phyloP scores from a whole-genome alignment of 2,329 filamentous ascomycete genomes.

The Xylaria sp. region DNA sequence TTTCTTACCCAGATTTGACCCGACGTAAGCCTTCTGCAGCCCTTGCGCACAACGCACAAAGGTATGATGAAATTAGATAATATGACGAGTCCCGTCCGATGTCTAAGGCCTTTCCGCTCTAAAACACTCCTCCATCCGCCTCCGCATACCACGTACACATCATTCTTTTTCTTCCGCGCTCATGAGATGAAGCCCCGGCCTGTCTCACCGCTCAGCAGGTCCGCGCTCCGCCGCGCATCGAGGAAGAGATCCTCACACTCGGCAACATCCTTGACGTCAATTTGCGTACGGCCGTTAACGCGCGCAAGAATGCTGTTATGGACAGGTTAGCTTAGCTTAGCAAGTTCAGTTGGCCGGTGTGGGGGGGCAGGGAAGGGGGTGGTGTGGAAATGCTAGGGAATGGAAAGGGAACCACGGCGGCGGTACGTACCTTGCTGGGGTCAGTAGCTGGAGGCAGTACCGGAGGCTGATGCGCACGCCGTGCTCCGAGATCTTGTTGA shows the following conservation, averaged over 20 bases:
- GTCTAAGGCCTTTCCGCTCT: constrained; percentile 23
- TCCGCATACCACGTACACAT: no score
- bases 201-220: constrained; percentile 65
- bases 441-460: constrained; percentile 90
- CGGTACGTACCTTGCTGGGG: constrained; percentile 71
- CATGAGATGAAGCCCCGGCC: constrained; percentile 67
- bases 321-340: no score
- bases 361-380: not conserved
- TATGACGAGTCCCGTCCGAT: constrained; percentile 25
- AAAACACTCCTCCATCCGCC: constrained; percentile 20
- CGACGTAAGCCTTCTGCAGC: constrained; percentile 14
- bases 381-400: not conserved
- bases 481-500: constrained; percentile 84
- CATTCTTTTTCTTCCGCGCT: constrained; percentile 25
- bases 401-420: constrained; percentile 2
- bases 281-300: constrained; percentile 76
- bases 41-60: no score
- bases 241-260: constrained; percentile 86
- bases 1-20: constrained; percentile 21
- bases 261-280: constrained; percentile 75
- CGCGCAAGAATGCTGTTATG: constrained; percentile 76
- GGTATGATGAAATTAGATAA: constrained; percentile 33
- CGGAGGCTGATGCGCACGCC: constrained; percentile 87
- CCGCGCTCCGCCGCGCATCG: constrained; percentile 77
- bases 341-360: constrained; percentile 36